phyloP scores from a whole-genome alignment of 2,329 filamentous ascomycete genomes.

The Knufia petricola region DNA sequence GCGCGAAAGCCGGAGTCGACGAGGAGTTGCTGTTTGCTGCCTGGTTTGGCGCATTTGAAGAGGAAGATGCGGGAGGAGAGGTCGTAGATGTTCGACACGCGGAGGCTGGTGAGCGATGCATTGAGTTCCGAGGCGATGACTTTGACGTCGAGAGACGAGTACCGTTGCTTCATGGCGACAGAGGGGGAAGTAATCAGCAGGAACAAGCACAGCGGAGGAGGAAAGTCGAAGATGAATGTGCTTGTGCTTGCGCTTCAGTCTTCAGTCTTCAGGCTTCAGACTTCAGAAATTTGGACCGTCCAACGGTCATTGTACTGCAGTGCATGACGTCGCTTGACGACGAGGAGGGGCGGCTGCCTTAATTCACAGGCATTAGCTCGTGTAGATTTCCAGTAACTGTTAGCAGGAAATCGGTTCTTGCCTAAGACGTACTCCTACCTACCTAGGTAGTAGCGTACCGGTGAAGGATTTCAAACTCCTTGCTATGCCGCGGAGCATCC shows the following conservation, averaged over 20 bases:
- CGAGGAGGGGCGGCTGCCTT: neutral
- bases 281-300: too few relatives aligned
- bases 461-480: neutral
- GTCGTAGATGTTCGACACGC: constrained; percentile 91
- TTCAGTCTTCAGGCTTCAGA: too few relatives aligned
- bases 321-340: too few relatives aligned
- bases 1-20: constrained; percentile 94
- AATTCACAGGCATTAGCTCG: neutral
- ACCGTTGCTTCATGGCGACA: constrained; percentile 48
- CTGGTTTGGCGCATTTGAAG: constrained; percentile 86
- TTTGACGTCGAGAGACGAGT: constrained; percentile 50
- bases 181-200: too few relatives aligned
- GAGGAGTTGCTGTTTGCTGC: constrained; percentile 78
- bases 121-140: constrained; percentile 92
- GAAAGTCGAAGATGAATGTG: too few relatives aligned
- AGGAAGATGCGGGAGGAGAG: constrained; percentile 82
- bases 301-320: too few relatives aligned
- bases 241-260: too few relatives aligned
- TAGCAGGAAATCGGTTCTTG: too few relatives aligned
- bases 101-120: constrained; percentile 61
- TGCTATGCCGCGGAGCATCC: neutral
- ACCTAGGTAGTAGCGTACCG: too few relatives aligned
- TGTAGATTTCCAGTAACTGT: too few relatives aligned
- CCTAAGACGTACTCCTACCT: too few relatives aligned
- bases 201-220: too few relatives aligned